phyloP scores from a whole-genome alignment of 192 early-diverging fungal species.

The Coemansia sp. region DNA sequence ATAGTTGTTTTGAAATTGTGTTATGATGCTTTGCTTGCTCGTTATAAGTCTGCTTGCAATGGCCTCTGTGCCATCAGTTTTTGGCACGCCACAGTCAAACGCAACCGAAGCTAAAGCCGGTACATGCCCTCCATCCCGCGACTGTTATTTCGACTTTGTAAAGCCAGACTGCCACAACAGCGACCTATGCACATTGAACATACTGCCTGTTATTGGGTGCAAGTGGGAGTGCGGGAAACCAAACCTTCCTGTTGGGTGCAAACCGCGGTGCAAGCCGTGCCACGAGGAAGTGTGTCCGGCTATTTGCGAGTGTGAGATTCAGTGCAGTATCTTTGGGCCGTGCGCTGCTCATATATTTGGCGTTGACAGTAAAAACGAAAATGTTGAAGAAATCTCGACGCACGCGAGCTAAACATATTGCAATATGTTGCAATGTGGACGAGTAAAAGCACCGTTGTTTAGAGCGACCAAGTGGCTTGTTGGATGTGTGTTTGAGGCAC shows the following conservation, averaged over 20 bases:
- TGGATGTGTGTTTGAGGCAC: too few species aligned
- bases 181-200: not conserved
- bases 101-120: not conserved
- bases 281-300: slow-evolving; percentile 7
- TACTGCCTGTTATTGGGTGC: not conserved
- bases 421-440: too few species aligned
- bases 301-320: slow-evolving; percentile 4
- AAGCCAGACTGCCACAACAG: slow-evolving; percentile 6
- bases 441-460: too few species aligned
- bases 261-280: slow-evolving; percentile 14
- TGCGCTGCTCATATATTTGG: slow-evolving; percentile 2
- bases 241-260: slow-evolving; percentile 5
- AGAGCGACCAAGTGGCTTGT: too few species aligned
- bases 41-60: slow-evolving; percentile 1
- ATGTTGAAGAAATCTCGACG: too few species aligned
- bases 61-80: not conserved
- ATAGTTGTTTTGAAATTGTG: too few species aligned
- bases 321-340: slow-evolving; percentile 4
- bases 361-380: not conserved
- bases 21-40: not conserved
- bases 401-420: too few species aligned
- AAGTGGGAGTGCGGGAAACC: not conserved
- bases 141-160: slow-evolving; percentile 26
- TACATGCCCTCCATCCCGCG: slow-evolving; percentile 17
- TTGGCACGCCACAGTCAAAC: not conserved